Conservation (phyloP, 257 asterid species). For the Solanum tacnaense region DNA sequence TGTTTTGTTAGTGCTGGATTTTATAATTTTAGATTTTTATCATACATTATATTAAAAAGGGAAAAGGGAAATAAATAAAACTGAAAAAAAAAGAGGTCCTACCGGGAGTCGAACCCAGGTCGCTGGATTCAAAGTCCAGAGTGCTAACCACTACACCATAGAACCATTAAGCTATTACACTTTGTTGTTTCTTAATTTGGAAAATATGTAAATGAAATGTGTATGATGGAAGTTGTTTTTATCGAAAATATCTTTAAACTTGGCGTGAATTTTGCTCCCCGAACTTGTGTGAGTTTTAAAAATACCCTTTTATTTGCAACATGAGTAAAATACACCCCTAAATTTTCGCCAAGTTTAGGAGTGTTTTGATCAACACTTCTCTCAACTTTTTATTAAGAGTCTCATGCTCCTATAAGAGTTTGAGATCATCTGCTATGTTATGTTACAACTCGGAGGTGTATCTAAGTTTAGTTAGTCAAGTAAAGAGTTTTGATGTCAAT, state of each 20-base stretch:
- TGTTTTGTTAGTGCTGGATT: neutral
- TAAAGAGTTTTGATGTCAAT: no score
- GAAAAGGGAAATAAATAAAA: neutral
- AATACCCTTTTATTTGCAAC: no score
- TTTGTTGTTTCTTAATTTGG: neutral
- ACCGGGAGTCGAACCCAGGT: conserved; percentile 99
- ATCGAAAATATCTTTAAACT: no score
- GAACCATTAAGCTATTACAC: neutral
- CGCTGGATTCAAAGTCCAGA: conserved; percentile 99
- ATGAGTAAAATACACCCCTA: neutral
- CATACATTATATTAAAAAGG: neutral
- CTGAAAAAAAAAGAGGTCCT: conserved; percentile 35
- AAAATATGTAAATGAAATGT: no score
- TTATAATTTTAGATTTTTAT: neutral
- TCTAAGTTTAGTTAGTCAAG: neutral
- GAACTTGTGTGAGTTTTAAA: no score
- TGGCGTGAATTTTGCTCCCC: no score
- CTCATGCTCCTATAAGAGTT: neutral
- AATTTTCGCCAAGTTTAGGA: neutral
- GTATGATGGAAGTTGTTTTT: no score
- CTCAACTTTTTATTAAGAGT: neutral
- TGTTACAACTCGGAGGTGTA: neutral
- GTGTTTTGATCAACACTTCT: no score
- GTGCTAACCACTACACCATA: conserved; percentile 99
- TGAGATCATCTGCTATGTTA: neutral